Conservation (phyloP, 805 yeast genomes). For the Metschnikowia cubensis region DNA sequence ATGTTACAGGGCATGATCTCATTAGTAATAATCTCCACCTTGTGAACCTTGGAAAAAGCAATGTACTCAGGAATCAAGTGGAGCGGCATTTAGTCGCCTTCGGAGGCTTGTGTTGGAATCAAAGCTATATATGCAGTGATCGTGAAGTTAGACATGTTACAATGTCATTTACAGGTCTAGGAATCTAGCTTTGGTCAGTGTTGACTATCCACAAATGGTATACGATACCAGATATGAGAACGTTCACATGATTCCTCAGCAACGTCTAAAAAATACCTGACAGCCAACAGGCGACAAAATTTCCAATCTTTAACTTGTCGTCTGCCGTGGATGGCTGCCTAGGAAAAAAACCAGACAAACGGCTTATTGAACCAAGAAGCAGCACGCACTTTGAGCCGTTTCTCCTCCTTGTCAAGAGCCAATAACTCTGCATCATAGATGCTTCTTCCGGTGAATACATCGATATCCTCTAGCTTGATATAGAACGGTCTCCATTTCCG, state of each 20-base stretch:
- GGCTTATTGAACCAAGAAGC: conserved; percentile 14
- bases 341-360: conserved; percentile 16
- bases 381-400: conserved; percentile 10
- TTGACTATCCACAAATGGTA: too few relatives aligned
- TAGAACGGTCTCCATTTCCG: conserved; percentile 20
- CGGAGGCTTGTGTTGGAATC: too few relatives aligned
- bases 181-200: too few relatives aligned
- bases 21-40: too few relatives aligned
- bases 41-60: too few relatives aligned
- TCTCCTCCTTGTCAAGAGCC: conserved; percentile 22
- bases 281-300: neutral
- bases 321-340: neutral
- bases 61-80: too few relatives aligned
- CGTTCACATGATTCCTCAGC: neutral
- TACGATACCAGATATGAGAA: neutral
- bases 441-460: conserved; percentile 19
- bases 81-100: too few relatives aligned
- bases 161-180: too few relatives aligned
- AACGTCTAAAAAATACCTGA: neutral
- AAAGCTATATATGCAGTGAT: too few relatives aligned
- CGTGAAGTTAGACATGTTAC: too few relatives aligned
- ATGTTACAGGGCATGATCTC: too few relatives aligned
- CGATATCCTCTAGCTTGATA: conserved; percentile 21
- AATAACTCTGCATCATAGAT: conserved; percentile 23
- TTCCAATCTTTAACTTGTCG: too few relatives aligned